phyloP scores from a whole-genome alignment of 192 early-diverging fungal genomes.

The Backusella westeae region DNA sequence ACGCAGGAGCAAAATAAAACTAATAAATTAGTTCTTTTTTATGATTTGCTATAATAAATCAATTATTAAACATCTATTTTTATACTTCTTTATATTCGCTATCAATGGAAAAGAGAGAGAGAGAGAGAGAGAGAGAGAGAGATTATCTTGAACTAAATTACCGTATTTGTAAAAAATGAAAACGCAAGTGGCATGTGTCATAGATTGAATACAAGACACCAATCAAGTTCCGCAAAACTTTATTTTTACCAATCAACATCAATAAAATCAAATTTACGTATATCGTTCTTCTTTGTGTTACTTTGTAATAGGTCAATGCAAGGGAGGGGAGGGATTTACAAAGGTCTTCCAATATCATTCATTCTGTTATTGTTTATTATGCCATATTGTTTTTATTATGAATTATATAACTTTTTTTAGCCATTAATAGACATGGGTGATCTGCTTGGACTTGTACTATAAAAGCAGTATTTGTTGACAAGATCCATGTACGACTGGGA shows the following conservation, averaged over 20 bases:
- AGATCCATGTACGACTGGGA: constrained; percentile 51
- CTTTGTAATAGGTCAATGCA: not conserved
- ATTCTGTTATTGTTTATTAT: no score
- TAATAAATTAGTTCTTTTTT: not conserved
- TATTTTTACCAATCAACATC: not conserved
- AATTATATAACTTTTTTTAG: not conserved
- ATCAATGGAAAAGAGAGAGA: no score
- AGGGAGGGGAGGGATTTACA: not conserved
- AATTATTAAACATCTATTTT: no score
- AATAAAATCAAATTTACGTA: not conserved
- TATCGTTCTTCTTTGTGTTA: not conserved
- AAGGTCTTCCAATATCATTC: no score
- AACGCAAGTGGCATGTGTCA: not conserved
- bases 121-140: no score
- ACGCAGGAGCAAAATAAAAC: not conserved
- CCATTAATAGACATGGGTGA: constrained; percentile 31
- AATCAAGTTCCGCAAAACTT: not conserved
- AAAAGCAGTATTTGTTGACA: constrained; percentile 59
- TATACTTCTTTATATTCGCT: no score
- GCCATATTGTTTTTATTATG: no score
- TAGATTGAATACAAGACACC: not conserved
- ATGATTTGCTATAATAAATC: no score
- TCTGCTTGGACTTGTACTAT: constrained; percentile 29
- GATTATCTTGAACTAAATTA: not conserved
- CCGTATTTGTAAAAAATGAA: not conserved